Evolutionary conservation across 345 rosid genomes (phyloP).

Genomic region (Pistacia atlantica): DNA sequence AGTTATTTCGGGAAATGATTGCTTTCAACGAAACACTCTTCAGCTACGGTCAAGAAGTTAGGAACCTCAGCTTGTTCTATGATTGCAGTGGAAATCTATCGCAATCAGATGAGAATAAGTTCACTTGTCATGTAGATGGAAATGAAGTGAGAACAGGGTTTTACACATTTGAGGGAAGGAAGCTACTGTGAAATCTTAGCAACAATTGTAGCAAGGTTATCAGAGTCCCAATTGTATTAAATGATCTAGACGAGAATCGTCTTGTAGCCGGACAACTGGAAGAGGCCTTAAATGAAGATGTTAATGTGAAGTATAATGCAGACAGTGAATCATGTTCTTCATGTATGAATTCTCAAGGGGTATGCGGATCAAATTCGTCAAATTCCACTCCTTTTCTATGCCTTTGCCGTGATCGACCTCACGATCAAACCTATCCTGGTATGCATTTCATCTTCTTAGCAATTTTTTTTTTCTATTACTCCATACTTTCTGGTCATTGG

Average conservation of each 20-base stretch:
- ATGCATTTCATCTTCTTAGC: not conserved
- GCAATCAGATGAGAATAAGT: not conserved
- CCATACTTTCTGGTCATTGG: not conserved
- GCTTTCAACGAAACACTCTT: not conserved
- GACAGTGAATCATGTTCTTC: not conserved
- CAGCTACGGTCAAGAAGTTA: not conserved
- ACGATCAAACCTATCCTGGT: not conserved
- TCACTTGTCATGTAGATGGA: not conserved
- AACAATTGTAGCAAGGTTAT: not conserved
- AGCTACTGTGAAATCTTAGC: not conserved
- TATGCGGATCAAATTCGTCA: conserved; percentile 39
- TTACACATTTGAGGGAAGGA: not conserved
- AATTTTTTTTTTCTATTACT: too few relatives aligned
- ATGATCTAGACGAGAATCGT: not conserved
- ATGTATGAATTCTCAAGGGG: conserved; percentile 37
- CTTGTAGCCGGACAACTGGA: fast-evolving
- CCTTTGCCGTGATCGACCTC: conserved; percentile 27
- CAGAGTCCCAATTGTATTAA: conserved; percentile 19
- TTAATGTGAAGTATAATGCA: not conserved
- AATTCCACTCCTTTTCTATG: conserved; percentile 30
- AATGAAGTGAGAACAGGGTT: not conserved
- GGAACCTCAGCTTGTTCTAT: conserved; percentile 31
- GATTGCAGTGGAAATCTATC: conserved; percentile 17
- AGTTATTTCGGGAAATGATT: too few relatives aligned
- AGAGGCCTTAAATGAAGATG: conserved; percentile 23